Evolutionary conservation across 2,329 filamentous ascomycete species (phyloP), one percentile per base, ranked within the genome.

Genomic region (Fusarium verticillioides): DNA sequence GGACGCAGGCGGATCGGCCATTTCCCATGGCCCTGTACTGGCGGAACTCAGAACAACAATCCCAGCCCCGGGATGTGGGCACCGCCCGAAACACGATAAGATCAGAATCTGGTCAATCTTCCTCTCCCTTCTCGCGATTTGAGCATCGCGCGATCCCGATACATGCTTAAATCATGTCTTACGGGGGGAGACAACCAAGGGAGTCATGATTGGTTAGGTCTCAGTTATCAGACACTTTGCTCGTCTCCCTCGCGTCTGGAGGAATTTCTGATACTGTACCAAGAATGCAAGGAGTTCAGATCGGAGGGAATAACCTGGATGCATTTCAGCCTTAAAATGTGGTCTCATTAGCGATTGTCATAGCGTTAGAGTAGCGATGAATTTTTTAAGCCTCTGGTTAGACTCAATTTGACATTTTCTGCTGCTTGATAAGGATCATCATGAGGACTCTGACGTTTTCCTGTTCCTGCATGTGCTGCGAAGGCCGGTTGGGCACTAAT

Each of bases 21-120:
- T 77, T 77, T 30, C 75, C 75, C 4, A 63, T 77, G 68, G 75
- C 75, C 13, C 43, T 78, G 9, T 77, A 77, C 30, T 76, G 68
- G 72, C 75, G 64, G 56, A 76, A 66, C 37, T 18, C 60, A 39
- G 52, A 56, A 15, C 5, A 11, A 12, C 37, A 32, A 32, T 32
- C 30, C 4, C 30, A 56, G 13, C 15, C 32, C 49, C 37, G 34
- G 4, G 32, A 68, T 42, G 13, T 43, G 50, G 34, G 34, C 18
- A 21, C 42, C 11, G 28, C 26, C 18, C 42, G 37, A 40, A 56
- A 68, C 26, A 21, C 15, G 11, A 21, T 30, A 10, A 52, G 16
- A 52, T 21, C 52, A 18, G 46, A 37, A 10, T 21, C 23, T 7
- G 32, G 32, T 34, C 69, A 36, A 7, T 21, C 23, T 4, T 64